Evolutionary conservation across 352 stramenopile genomes (phyloP), one percentile per base, ranked within the genome.

Genomic region (Globisporangium recalcitrans): DNA sequence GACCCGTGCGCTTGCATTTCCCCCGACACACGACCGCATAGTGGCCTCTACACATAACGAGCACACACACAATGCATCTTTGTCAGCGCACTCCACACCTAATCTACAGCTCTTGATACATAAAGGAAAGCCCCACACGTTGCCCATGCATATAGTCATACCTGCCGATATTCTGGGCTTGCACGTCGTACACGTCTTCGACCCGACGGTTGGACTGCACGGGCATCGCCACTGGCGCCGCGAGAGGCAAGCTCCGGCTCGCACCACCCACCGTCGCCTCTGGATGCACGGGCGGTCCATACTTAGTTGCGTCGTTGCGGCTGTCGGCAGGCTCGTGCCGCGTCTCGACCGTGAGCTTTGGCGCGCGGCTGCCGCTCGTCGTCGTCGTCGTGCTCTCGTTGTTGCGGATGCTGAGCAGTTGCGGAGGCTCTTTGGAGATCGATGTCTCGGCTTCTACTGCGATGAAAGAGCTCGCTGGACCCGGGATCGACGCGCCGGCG

Each of bases 11-110:
- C 11, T 75, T 70, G 60, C 78, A 90, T 62, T 70, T 70, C 0
- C 73, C 84, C 10, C 76, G 77, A 65, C 67, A 80, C 26, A 93
- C 84, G 0, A 85, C 78, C 0, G 82, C 84, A 32, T 90, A 91
- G 61, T 93, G 82, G 2, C 82, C 82, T 44, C 81, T 93, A n/a
- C n/a, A n/a, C n/a, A n/a, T n/a, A 44, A 11, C 13, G 19, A 16
- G 36, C 36, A 44, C n/a, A n/a, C n/a, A n/a, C n/a, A n/a, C n/a
- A n/a, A n/a, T n/a, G n/a, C n/a, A n/a, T n/a, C n/a, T n/a, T n/a
- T n/a, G n/a, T n/a, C n/a, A n/a, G n/a, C n/a, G n/a, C n/a, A n/a
- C n/a, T n/a, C n/a, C n/a, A n/a, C n/a, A n/a, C n/a, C n/a, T n/a
- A n/a, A n/a, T n/a, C n/a, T n/a, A n/a, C n/a, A n/a, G n/a, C n/a